Percentiles rank a stretch among this genome's conserved stretches.
These are phyloP conservation scores for Volvariella volvacea DNA, from an alignment of 1,284 basidiomycete species.

Conservation along the genomic window DNA sequence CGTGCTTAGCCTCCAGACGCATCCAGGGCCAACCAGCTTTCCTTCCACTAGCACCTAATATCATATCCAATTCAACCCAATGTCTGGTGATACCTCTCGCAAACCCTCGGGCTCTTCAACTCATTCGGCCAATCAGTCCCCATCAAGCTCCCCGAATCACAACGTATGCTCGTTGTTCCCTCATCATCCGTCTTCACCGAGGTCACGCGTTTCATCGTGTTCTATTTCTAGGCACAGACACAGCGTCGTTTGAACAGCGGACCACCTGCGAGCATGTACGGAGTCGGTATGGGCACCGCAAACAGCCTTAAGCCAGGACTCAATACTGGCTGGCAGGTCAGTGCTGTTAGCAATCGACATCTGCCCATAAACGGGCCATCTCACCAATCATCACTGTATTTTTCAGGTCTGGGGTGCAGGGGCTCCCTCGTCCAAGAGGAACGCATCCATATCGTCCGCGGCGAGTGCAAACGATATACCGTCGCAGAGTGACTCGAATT, in stretches of 20 bases:
- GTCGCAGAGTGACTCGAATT: slow-evolving; percentile 39
- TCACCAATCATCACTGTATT: slow-evolving; percentile 7
- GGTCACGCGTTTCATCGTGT: background rate
- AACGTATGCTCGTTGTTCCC: slow-evolving; percentile 30
- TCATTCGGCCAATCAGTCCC: slow-evolving; percentile 56
- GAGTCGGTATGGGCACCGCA: slow-evolving; percentile 41
- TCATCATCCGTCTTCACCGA: slow-evolving; percentile 3
- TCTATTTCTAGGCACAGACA: slow-evolving; percentile 27
- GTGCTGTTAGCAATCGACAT: too few relatives aligned
- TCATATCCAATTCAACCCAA: slow-evolving; percentile 18
- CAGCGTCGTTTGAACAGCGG: slow-evolving; percentile 41
- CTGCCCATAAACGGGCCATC: too few relatives aligned
- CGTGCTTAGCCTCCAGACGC: slow-evolving; percentile 4
- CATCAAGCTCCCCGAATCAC: slow-evolving; percentile 46
- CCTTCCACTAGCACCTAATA: slow-evolving; percentile 17
- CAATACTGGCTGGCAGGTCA: slow-evolving; percentile 66
- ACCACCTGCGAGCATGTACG: slow-evolving; percentile 42
- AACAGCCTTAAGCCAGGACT: slow-evolving; percentile 40
- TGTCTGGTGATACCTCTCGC: slow-evolving; percentile 53
- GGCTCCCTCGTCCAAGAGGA: slow-evolving; percentile 42
- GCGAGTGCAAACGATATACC: slow-evolving; percentile 45
- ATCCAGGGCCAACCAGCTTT: slow-evolving; percentile 5
- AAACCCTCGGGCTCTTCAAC: slow-evolving; percentile 64
- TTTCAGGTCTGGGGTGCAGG: slow-evolving; percentile 55
- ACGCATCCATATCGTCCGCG: slow-evolving; percentile 56